Evolutionary conservation across 257 asterid genomes (phyloP), one percentile per base, ranked within the genome.

Genomic region (Ilex asprella): DNA sequence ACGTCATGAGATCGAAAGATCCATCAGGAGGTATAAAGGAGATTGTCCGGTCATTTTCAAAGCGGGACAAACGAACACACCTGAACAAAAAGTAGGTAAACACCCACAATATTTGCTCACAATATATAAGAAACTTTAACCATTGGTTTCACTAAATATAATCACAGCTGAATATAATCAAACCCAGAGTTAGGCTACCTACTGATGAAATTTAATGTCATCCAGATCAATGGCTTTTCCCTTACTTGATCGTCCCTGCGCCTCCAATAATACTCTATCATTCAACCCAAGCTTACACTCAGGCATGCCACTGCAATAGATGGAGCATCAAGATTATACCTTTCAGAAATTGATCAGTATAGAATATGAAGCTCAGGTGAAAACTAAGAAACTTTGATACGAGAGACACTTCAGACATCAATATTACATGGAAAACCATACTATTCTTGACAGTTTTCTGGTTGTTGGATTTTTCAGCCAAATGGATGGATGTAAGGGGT

Each of bases 221-320:
- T 94, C 99, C 27, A 94, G 82, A 78, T 94, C 99, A 71, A 94
- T 94, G 77, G 99, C 86, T 74, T 94, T 94, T 69, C 99, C 99
- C 83, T 94, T 94, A 50, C 91, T 81, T 61, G 87, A 62, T 67
- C 96, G 82, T 9, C 99, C 99, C 81, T 94, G 99, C 10, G 97
- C 97, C 70, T 94, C 99, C 64, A 94, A 85, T 79, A 94, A 74
- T 63, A 94, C 87, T 83, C 94, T 84, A 76, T 94, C 99, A 76
- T 94, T 94, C 63, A 94, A 85, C 73, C 99, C 99, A 75, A 94
- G 96, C 87, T 94, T 94, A 76, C 99, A 94, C 82, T 90, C 99
- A 29, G 99, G 99, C 99, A 94, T 94, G 62, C 99, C 99, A 78
- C 99, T 94, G 91, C 79, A 75, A 79, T 46, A 57, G 31, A 74